Base-by-base conservation (phyloP, 805 yeast species). In the Sungouiozyma ichnusensis region DNA sequence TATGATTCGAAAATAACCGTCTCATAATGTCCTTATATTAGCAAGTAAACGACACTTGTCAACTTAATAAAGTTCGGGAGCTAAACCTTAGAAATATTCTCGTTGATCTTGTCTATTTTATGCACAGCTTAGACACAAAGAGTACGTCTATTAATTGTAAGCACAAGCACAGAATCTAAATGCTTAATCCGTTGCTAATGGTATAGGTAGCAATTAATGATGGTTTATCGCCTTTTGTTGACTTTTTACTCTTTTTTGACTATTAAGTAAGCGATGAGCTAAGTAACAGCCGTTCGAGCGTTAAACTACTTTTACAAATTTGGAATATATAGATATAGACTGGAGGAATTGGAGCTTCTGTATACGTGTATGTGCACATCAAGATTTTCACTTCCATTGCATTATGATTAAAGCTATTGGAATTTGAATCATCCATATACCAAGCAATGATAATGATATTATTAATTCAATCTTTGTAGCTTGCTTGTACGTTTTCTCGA, bases 361-460 rank as follows among this genome's bases (percentile, higher is more conserved):
- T n/a, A n/a, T n/a, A n/a, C n/a, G n/a, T n/a, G n/a, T n/a, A n/a
- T n/a, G 19, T 36, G 24, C 16, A 35, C n/a, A 33, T 33, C n/a
- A 16, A 9, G 20, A 20, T 16, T 11, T 16, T 24, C 20, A 37
- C 33, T 27, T 37, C 16, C 20, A 37, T 14, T 11, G 17, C 24
- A 36, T 24, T 4, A 52, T 40, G 3, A 57, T 16, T 1, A 55
- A 20, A 0, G 72, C 79, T 18, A 69, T 55, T 0, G 67, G 45
- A 2, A 74, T 37, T 47, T 75, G 76, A 0, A 69, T 4, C 0
- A 66, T 1, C 82, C 84, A 81, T 1, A 74, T 24, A 0, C 60
- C 66, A 1, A 78, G 38, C 0, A 81, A 52, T 0, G 57, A 64
- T 3, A 67, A 29, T 0, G 79, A 65, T 2, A 80, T 63, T 40